These are phyloP conservation scores for Cladophialophora psammophila DNA, from an alignment of 2,329 filamentous ascomycete genomes.

Conservation along the genomic window DNA sequence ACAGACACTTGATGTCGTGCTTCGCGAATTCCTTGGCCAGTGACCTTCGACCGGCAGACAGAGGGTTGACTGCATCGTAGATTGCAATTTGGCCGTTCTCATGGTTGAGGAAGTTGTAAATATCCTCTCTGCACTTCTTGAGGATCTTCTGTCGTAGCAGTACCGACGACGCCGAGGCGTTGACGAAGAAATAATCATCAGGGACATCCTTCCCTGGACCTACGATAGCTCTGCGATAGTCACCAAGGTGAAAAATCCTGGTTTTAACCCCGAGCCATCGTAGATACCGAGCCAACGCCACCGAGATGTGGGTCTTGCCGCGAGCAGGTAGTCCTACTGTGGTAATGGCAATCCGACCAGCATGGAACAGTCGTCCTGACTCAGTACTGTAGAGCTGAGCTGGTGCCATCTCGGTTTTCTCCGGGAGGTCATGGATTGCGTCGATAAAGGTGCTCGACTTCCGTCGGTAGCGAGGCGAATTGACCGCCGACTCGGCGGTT, in stretches of 20 bases:
- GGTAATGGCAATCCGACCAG: constrained; percentile 94
- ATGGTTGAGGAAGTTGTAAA: constrained; percentile 93
- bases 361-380: constrained; percentile 95
- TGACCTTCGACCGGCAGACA: constrained; percentile 79
- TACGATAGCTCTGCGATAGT: constrained; percentile 92
- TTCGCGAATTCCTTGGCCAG: constrained; percentile 97
- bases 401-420: constrained; percentile 84
- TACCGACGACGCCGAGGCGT: constrained; percentile 91
- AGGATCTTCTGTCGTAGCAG: constrained; percentile 95
- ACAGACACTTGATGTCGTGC: constrained; percentile 94
- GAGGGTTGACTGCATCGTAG: constrained; percentile 96
- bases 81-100: constrained; percentile 98
- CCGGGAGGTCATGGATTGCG: constrained; percentile 91
- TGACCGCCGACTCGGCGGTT: constrained; percentile 90
- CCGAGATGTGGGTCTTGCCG: constrained; percentile 97
- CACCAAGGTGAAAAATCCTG: constrained; percentile 94
- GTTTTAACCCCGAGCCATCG: constrained; percentile 98
- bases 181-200: constrained; percentile 96
- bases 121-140: constrained; percentile 96
- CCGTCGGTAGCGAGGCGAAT: constrained; percentile 85
- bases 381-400: constrained; percentile 98
- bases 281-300: constrained; percentile 91
- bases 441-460: constrained; percentile 97
- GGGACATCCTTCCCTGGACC: constrained; percentile 84
- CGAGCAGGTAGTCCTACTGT: constrained; percentile 94